Evolutionary conservation across 2,329 filamentous ascomycete genomes (phyloP).

Genomic region (Aureobasidium sp.): DNA sequence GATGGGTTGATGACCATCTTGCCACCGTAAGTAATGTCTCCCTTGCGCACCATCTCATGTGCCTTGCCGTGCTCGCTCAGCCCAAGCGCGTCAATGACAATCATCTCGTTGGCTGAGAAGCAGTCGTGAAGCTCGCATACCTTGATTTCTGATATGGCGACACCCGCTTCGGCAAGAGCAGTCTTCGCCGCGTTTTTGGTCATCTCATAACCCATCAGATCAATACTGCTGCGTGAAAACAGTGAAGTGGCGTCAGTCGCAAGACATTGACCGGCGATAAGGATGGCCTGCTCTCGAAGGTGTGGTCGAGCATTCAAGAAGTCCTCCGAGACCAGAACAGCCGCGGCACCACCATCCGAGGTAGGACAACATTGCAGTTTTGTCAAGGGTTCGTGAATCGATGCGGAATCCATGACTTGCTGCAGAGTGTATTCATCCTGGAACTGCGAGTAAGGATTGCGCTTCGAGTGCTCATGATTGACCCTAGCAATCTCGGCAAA

Average conservation of each 20-base stretch:
- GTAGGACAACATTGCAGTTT: conserved; percentile 99
- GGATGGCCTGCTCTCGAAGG: conserved; percentile 72
- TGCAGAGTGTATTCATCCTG: conserved; percentile 83
- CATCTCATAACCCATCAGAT: conserved; percentile 88
- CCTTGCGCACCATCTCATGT: conserved; percentile 78
- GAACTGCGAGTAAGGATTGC: conserved; percentile 98
- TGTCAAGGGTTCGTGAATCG: conserved; percentile 80
- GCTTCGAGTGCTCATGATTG: conserved; percentile 85
- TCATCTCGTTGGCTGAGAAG: conserved; percentile 92
- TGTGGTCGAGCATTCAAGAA: conserved; percentile 83
- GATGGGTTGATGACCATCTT: conserved; percentile 83
- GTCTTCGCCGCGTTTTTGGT: conserved; percentile 59
- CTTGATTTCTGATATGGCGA: conserved; percentile 60
- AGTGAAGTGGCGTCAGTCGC: conserved; percentile 76
- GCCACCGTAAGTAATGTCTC: conserved; percentile 87
- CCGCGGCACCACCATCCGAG: conserved; percentile 83
- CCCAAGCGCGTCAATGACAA: conserved; percentile 78
- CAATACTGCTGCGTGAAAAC: conserved; percentile 74
- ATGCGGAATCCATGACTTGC: conserved; percentile 66
- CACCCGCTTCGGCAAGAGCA: conserved; percentile 68
- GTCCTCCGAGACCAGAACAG: conserved; percentile 77
- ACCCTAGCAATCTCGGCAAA: conserved; percentile 91
- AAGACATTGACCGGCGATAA: conserved; percentile 80
- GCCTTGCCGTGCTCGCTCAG: conserved; percentile 72
- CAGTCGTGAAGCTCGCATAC: conserved; percentile 95